phyloP scores from a whole-genome alignment of 202 grass and related monocot genomes.

The Schoenoplectus tabernaemontani region DNA sequence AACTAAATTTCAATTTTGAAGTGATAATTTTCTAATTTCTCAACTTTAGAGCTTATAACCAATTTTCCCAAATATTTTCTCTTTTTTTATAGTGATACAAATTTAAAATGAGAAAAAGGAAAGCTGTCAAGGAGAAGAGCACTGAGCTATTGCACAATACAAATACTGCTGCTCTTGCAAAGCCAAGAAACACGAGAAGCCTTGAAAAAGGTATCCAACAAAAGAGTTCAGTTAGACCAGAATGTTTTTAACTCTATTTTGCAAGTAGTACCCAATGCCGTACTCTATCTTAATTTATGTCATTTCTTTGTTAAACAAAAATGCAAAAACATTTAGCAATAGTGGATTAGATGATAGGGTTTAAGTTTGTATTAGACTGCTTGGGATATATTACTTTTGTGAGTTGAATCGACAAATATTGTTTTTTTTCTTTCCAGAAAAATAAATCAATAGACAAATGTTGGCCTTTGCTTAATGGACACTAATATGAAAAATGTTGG shows the following conservation, averaged over 20 bases:
- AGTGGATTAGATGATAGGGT: not conserved
- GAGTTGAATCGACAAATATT: not conserved
- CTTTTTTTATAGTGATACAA: not conserved
- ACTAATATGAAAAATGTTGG: not conserved
- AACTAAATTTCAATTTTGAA: not conserved
- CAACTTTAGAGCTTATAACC: not conserved
- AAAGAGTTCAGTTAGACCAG: not conserved
- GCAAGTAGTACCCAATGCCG: not conserved
- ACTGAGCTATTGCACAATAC: not conserved
- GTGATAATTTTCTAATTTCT: too few species aligned
- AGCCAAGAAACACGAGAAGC: not conserved
- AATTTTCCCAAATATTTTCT: not conserved
- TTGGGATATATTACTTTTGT: not conserved
- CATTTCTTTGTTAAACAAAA: not conserved
- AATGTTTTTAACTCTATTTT: not conserved
- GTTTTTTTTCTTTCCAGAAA: not conserved
- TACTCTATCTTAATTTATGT: not conserved
- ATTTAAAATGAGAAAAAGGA: slow-evolving; percentile 5
- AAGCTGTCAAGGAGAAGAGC: slow-evolving; percentile 11
- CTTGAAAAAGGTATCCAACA: not conserved
- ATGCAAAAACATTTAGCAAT: not conserved
- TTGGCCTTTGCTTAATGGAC: not conserved
- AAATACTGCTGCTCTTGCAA: not conserved
- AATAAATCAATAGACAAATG: not conserved
- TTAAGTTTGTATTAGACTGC: not conserved